A percentile compares a stretch with the other conserved stretches of the same genome.
phyloP scores from a whole-genome alignment of 148 eudicot genomes.

The Rhododendron williamsianum region DNA sequence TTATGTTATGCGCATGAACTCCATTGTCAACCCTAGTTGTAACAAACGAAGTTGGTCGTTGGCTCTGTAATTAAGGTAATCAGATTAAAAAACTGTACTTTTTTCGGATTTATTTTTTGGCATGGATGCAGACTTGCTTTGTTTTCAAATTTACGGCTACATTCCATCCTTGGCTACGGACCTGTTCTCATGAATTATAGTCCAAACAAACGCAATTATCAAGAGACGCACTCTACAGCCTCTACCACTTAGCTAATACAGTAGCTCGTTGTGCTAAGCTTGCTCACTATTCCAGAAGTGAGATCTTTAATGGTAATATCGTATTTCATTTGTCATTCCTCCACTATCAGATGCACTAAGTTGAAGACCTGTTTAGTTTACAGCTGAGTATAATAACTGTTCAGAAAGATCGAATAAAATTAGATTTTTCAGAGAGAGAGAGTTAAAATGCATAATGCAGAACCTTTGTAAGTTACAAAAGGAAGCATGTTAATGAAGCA shows the following conservation, averaged over 20 bases:
- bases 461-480: slow-evolving; percentile 2
- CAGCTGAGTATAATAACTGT: neutral
- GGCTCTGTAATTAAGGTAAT: neutral
- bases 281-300: neutral
- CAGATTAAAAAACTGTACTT: neutral
- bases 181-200: neutral
- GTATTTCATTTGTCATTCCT: neutral
- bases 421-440: neutral
- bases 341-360: neutral
- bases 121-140: neutral
- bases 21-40: neutral
- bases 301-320: too few species aligned
- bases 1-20: neutral
- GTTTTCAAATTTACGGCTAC: neutral
- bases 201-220: too few species aligned
- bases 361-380: neutral
- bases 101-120: neutral
- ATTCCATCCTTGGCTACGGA: neutral
- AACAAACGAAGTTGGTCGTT: neutral
- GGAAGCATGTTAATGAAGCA: slow-evolving; percentile 11
- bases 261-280: neutral
- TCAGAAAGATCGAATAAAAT: neutral
- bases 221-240: neutral
- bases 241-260: neutral
- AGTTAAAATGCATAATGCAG: neutral